Evolutionary conservation across 169 alveolate species (phyloP).

Genomic region (Eimeria necatrix): DNA sequence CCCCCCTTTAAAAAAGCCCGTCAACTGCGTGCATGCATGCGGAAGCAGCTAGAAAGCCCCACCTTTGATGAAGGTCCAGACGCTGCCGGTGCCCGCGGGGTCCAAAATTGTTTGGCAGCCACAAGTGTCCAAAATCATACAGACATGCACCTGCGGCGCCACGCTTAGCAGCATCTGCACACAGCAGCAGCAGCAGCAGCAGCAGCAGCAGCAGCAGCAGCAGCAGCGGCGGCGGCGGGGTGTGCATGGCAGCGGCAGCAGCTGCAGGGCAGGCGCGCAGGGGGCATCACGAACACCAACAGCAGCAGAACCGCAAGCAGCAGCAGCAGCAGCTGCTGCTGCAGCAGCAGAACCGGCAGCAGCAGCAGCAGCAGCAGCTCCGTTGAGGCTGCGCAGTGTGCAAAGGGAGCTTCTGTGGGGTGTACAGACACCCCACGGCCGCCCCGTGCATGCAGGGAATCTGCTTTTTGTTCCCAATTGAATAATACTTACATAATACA

Average conservation of each 20-base stretch:
- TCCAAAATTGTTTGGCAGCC: constrained; percentile 94
- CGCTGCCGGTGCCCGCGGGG: constrained; percentile 89
- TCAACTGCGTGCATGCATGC: background rate
- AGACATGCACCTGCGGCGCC: constrained; percentile 86
- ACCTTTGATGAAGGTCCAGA: constrained; percentile 92
- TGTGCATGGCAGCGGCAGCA: background rate
- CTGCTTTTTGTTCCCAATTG: too few relatives aligned
- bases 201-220: background rate
- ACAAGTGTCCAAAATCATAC: constrained; percentile 91
- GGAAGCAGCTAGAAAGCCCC: background rate
- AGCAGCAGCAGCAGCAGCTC: too few relatives aligned
- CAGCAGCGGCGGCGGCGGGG: background rate
- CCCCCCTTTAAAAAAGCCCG: background rate
- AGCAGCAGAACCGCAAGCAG: too few relatives aligned
- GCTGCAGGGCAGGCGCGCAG: too few relatives aligned
- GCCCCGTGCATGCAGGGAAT: too few relatives aligned
- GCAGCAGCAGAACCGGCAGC: too few relatives aligned
- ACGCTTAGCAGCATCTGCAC: constrained; percentile 82
- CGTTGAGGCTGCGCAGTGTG: too few relatives aligned
- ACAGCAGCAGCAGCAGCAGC: background rate
- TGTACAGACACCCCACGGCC: too few relatives aligned
- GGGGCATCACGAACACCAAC: too few relatives aligned
- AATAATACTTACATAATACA: too few relatives aligned
- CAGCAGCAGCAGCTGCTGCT: too few relatives aligned
- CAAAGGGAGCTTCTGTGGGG: too few relatives aligned